Base-by-base conservation (phyloP, 176 grass and related monocot genomes). In the Rhynchospora tenuis region DNA sequence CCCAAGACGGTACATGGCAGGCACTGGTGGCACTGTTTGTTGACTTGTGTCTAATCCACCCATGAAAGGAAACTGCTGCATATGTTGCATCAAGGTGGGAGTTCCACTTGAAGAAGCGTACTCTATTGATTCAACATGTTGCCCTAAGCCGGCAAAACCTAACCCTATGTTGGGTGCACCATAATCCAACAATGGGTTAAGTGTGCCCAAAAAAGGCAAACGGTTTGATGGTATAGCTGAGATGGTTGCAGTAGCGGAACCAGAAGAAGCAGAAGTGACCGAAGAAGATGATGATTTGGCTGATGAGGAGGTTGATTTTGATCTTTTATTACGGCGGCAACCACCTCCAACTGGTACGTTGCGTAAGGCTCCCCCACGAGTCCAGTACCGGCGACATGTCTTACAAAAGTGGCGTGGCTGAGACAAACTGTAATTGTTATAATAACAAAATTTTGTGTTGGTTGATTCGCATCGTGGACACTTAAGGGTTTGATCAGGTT, bases 391-490 rank as follows among this genome's bases (percentile, higher is more conserved):
- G 75, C 96, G 96, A 84, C 96, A 98, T 7, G 96, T 27, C 88
- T 93, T 98, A 85, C 96, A 98, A 85, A 95, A 98, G 79, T 98
- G 96, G 70, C 96, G 96, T 9, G 96, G 96, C 89, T 98, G 96
- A 64, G 96, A 86, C 63, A 93, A 78, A 73, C 90, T 94, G 78
- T 98, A 94, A 81, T 98, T 98, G 87, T 98, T 98, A 85, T 89
- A 98, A 87, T 98, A 98, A 85, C 95, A 98, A 70, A 98, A 98
- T 85, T 98, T 98, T 86, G 95, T 98, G 90, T 98, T 98, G 81
- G 87, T 82, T 43, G 95, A 98, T 70, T 94, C 95, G n/a, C 92
- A 98, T 42, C 95, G 90, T 9, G 95, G 95, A 67, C 95, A 98
- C 84, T 89, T 94, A 77, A 98, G 85, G 46, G 90, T 89, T 76